Evolutionary conservation across 768 basidiomycete genomes (phyloP).

Genomic region (Lentinula lateritia): DNA sequence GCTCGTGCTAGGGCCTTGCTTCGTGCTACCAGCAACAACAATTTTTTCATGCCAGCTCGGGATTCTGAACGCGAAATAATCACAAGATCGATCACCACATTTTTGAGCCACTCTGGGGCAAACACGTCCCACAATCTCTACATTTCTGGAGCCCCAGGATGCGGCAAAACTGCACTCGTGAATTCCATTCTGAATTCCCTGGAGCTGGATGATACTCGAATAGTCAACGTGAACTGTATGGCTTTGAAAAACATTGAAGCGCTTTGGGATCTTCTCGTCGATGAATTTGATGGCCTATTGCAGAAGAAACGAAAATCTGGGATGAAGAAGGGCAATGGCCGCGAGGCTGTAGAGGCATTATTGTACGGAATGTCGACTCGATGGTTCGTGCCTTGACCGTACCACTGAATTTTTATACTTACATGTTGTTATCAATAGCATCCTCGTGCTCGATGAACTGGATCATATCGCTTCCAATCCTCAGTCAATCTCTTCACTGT

Average conservation of each 20-base stretch:
- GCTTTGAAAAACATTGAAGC: constrained; percentile 59
- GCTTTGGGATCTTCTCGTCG: constrained; percentile 67
- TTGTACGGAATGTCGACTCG: background rate
- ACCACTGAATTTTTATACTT: background rate
- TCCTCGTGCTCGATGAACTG: constrained; percentile 82
- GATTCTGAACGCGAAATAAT: constrained; percentile 56
- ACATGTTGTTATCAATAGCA: constrained; percentile 27
- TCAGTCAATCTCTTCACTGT: constrained; percentile 56
- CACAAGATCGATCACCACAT: constrained; percentile 53
- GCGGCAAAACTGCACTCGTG: constrained; percentile 86
- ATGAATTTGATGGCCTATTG: constrained; percentile 37
- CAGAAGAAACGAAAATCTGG: constrained; percentile 27
- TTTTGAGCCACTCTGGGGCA: constrained; percentile 31
- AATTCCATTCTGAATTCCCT: constrained; percentile 53
- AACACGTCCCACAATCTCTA: constrained; percentile 53
- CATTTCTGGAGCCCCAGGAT: constrained; percentile 90
- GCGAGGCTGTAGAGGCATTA: background rate
- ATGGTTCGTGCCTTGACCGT: background rate
- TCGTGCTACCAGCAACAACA: constrained; percentile 64
- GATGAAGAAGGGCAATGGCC: constrained; percentile 5
- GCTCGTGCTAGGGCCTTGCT: constrained; percentile 64
- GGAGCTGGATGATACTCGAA: constrained; percentile 31
- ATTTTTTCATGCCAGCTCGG: constrained; percentile 60
- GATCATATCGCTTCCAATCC: constrained; percentile 70
- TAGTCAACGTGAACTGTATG: constrained; percentile 77